Conservation (phyloP, 768 basidiomycete species). For the Mycena crocata region DNA sequence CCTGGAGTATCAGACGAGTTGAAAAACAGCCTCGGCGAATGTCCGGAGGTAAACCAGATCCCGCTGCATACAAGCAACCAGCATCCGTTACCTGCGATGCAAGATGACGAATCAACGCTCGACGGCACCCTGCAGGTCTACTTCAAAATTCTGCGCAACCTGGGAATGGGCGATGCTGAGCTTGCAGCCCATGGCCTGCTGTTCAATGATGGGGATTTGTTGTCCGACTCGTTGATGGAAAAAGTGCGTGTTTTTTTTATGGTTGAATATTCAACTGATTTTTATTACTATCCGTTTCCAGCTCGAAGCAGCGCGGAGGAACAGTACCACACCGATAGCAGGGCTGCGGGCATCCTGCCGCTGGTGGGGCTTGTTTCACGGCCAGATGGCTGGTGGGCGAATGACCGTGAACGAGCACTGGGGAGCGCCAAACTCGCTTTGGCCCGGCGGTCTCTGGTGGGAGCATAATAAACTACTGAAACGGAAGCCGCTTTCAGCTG, state of each 20-base stretch:
- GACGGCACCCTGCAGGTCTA: conserved; percentile 28
- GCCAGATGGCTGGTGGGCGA: conserved; percentile 37
- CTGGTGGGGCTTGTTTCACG: conserved; percentile 40
- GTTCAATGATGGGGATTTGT: conserved; percentile 26
- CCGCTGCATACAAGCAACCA: conserved; percentile 30
- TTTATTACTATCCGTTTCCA: conserved; percentile 30
- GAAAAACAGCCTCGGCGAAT: neutral
- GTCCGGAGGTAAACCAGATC: conserved; percentile 21
- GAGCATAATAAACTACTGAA: conserved; percentile 26
- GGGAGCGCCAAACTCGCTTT: conserved; percentile 39
- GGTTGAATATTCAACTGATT: conserved; percentile 3
- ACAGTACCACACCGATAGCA: conserved; percentile 8
- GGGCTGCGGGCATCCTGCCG: conserved; percentile 8
- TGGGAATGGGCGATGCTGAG: conserved; percentile 8
- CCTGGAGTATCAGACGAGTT: conserved; percentile 18
- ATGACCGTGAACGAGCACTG: conserved; percentile 41
- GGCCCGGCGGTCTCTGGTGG: conserved; percentile 27
- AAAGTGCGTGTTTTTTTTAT: conserved; percentile 1
- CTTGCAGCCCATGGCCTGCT: conserved; percentile 23
- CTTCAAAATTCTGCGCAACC: neutral
- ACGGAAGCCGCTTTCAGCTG: conserved; percentile 13
- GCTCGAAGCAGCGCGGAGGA: conserved; percentile 29
- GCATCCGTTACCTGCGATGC: conserved; percentile 28
- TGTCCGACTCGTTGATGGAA: conserved; percentile 28
- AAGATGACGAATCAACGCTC: conserved; percentile 31